phyloP scores from a whole-genome alignment of 805 yeast species.

The Scheffersomyces amazonensis region DNA sequence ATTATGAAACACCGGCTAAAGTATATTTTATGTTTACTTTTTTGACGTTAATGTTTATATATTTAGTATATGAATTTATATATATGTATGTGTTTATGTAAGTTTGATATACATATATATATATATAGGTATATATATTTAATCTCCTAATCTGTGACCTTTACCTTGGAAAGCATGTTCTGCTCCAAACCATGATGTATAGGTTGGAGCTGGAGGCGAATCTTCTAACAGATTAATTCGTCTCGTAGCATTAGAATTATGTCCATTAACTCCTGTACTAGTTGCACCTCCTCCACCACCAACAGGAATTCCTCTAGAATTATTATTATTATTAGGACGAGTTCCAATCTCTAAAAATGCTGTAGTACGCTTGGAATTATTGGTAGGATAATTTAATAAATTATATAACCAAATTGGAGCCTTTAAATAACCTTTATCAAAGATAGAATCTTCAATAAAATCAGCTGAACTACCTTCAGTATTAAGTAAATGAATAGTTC shows the following conservation, averaged over 20 bases:
- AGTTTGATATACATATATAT: background rate
- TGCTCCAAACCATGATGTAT: constrained; percentile 11
- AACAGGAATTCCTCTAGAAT: too few relatives aligned
- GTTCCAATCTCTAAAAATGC: constrained; percentile 17
- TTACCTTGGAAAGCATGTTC: constrained; percentile 25
- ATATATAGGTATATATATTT: constrained; percentile 1
- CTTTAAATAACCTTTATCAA: constrained; percentile 51
- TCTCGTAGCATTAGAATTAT: constrained; percentile 1
- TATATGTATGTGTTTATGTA: background rate
- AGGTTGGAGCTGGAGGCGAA: background rate
- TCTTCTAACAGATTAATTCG: constrained; percentile 1
- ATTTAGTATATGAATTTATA: too few relatives aligned
- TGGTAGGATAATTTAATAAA: constrained; percentile 26
- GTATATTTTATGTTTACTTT: too few relatives aligned
- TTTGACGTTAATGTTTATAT: too few relatives aligned
- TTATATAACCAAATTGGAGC: constrained; percentile 49
- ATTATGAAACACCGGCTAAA: too few relatives aligned
- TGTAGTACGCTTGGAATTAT: constrained; percentile 21
- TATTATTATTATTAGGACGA: background rate
- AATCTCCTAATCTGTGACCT: constrained; percentile 35
- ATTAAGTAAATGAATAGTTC: constrained; percentile 13
- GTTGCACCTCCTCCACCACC: background rate
- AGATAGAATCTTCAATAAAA: constrained; percentile 38
- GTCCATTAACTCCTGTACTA: background rate
- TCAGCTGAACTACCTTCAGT: constrained; percentile 7